Conservation (phyloP, 257 asterid genomes). For the Apocynum venetum region DNA sequence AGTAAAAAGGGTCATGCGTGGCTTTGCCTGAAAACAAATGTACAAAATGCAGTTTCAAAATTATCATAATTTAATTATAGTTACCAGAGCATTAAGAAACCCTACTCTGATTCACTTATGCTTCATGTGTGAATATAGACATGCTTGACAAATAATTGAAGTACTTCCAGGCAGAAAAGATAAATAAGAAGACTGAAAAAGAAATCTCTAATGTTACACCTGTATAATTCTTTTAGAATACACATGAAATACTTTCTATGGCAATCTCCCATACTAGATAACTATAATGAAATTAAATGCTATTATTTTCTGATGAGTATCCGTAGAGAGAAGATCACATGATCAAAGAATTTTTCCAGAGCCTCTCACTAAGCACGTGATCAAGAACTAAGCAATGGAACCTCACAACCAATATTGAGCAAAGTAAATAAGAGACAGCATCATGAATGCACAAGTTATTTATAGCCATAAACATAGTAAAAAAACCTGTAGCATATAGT, state of each 20-base stretch:
- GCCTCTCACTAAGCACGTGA: too few relatives aligned
- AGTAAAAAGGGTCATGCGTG: conserved; percentile 96
- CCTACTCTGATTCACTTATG: not conserved
- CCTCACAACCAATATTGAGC: not conserved
- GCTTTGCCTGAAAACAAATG: conserved; percentile 59
- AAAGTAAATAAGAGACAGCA: too few relatives aligned
- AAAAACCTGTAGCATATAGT: not conserved
- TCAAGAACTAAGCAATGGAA: not conserved
- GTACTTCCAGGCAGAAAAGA: not conserved
- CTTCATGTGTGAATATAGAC: not conserved
- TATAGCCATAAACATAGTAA: not conserved
- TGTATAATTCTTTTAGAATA: not conserved
- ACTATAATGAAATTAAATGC: not conserved
- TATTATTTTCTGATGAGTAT: not conserved
- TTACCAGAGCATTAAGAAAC: not conserved
- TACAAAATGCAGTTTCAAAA: not conserved
- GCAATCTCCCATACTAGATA: not conserved
- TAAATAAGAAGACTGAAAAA: not conserved
- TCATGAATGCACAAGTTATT: not conserved
- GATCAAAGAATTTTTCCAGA: too few relatives aligned
- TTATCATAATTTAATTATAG: not conserved
- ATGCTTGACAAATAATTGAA: not conserved
- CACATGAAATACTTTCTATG: not conserved
- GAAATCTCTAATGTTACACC: not conserved
- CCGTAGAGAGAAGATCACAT: not conserved